Percentiles rank a stretch among this genome's conserved stretches.
Conservation (phyloP, 2,329 filamentous ascomycete species). For the Aspergillus fumigatiaffinis region DNA sequence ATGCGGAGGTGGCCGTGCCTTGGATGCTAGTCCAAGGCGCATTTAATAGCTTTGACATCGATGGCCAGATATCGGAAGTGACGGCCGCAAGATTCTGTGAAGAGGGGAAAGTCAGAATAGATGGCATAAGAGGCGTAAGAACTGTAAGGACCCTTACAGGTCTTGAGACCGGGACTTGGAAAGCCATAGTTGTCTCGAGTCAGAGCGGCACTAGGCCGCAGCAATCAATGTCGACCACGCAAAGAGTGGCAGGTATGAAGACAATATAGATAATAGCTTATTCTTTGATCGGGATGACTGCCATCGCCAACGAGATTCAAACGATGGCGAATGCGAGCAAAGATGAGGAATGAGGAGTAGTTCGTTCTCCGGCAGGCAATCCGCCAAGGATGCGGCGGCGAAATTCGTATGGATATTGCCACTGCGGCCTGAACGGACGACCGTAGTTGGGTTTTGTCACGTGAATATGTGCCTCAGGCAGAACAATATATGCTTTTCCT, state of each 20-base stretch:
- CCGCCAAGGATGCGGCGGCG: conserved; percentile 27
- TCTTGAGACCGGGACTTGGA: conserved; percentile 46
- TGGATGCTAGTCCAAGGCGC: conserved; percentile 34
- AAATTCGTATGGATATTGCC: conserved; percentile 27
- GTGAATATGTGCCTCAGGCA: conserved; percentile 14
- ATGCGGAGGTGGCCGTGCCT: conserved; percentile 15
- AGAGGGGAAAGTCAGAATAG: conserved; percentile 11
- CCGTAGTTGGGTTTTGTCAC: conserved; percentile 19
- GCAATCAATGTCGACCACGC: conserved; percentile 10
- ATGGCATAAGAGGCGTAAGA: background rate
- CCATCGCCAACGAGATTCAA: conserved; percentile 24
- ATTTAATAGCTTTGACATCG: conserved; percentile 37
- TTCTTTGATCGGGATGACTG: conserved; percentile 11
- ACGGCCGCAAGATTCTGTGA: conserved; percentile 44
- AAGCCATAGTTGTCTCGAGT: conserved; percentile 46
- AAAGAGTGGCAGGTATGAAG: conserved; percentile 1
- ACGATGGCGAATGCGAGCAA: conserved; percentile 14
- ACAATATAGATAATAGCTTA: conserved; percentile 8
- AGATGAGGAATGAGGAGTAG: conserved; percentile 2
- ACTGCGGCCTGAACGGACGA: conserved; percentile 13
- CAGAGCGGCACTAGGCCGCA: conserved; percentile 38
- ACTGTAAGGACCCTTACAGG: conserved; percentile 37
- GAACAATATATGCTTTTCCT: background rate
- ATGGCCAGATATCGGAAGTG: conserved; percentile 43
- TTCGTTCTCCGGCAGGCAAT: background rate